Evolutionary conservation across 2,329 filamentous ascomycete species (phyloP).

Genomic region (Sclerotinia minor): DNA sequence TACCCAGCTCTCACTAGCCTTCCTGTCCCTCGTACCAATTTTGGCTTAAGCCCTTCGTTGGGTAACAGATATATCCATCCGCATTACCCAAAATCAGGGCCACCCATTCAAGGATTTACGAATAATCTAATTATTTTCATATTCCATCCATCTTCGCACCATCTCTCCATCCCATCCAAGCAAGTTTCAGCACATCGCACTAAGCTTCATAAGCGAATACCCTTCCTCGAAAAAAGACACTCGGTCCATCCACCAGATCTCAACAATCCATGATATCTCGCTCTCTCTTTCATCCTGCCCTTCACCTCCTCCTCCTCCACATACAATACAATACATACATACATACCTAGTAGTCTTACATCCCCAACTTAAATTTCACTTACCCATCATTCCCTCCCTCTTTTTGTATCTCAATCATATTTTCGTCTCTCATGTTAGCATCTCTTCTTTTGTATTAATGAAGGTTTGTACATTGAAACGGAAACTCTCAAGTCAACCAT

Average conservation of each 20-base stretch:
- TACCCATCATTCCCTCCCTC: not conserved
- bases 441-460: conserved; percentile 27
- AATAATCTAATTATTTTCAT: not conserved
- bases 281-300: conserved; percentile 8
- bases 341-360: not conserved
- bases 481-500: conserved; percentile 14
- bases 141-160: not conserved
- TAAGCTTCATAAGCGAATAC: conserved; percentile 11
- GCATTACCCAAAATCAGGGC: not conserved
- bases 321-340: too few relatives aligned
- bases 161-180: not conserved
- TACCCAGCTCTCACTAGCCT: not conserved
- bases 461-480: conserved; percentile 24
- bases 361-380: not conserved
- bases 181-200: conserved; percentile 16
- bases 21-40: not conserved
- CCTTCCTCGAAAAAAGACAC: not conserved
- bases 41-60: not conserved
- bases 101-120: not conserved
- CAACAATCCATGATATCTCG: conserved; percentile 10
- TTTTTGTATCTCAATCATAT: conserved; percentile 7
- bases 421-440: conserved; percentile 7
- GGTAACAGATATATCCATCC: not conserved
- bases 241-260: conserved; percentile 8
- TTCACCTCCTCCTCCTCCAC: conserved; percentile 11